A percentile compares a stretch with the other conserved stretches of the same genome.
Conservation (phyloP, 345 rosid species). For the Salix arbutifolia region DNA sequence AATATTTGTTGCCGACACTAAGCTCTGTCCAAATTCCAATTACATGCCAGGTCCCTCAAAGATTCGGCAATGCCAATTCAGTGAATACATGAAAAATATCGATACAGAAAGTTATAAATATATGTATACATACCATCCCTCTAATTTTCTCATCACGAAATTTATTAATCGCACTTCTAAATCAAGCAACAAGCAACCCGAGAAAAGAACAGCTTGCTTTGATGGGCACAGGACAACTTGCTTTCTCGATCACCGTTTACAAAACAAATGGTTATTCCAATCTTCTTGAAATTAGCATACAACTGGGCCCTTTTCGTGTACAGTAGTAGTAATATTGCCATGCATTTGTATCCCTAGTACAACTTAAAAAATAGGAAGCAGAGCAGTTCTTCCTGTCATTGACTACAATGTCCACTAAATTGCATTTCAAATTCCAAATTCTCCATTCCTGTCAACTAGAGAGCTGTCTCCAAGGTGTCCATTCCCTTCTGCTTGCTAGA, state of each 20-base stretch:
- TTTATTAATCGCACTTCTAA: conserved; percentile 8
- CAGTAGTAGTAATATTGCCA: not conserved
- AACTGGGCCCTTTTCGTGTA: not conserved
- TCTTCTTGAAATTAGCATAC: conserved; percentile 1
- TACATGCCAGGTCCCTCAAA: not conserved
- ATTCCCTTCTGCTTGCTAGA: conserved; percentile 17
- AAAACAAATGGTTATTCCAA: conserved; percentile 11
- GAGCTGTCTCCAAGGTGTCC: conserved; percentile 7
- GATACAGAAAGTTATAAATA: not conserved
- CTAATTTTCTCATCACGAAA: conserved; percentile 2
- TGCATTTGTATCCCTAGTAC: not conserved
- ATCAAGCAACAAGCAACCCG: conserved; percentile 10
- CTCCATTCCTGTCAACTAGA: conserved; percentile 4
- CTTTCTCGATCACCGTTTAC: conserved; percentile 21
- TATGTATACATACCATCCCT: not conserved
- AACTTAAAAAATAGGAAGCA: conserved; percentile 3
- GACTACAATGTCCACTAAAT: conserved; percentile 6
- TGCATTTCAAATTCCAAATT: conserved; percentile 4
- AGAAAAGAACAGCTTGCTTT: conserved; percentile 14
- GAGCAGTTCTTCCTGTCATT: conserved; percentile 16
- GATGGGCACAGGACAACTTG: not conserved
- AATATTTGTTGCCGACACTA: not conserved
- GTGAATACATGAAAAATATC: not conserved
- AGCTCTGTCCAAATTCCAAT: not conserved
- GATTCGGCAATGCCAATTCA: not conserved